A percentile compares a stretch with the other conserved stretches of the same genome.
phyloP scores from a whole-genome alignment of 192 early-diverging fungal genomes.

The Backusella mclennaniae region DNA sequence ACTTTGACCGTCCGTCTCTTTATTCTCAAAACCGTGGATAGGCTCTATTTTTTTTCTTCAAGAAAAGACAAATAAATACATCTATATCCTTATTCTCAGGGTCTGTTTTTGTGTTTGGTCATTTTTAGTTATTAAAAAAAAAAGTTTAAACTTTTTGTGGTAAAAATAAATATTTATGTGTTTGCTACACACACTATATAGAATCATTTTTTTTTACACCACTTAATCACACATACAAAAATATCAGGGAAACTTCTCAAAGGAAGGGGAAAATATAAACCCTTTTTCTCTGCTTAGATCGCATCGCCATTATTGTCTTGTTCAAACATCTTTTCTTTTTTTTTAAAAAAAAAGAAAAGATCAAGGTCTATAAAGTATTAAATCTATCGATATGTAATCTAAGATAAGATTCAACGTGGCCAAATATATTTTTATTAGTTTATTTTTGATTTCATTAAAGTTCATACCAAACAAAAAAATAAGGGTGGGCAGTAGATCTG shows the following conservation, averaged over 20 bases:
- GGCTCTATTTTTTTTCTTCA: neutral
- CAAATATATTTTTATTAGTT: neutral
- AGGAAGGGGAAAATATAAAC: neutral
- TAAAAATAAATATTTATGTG: neutral
- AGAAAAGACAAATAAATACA: neutral
- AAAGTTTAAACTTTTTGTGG: neutral
- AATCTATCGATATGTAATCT: neutral
- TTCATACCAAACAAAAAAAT: too few species aligned
- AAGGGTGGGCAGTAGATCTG: too few species aligned
- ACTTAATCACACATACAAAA: neutral
- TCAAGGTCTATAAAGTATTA: neutral
- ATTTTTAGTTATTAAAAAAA: neutral
- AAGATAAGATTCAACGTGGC: neutral
- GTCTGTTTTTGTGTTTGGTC: neutral
- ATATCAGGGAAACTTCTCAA: neutral
- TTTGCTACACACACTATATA: neutral
- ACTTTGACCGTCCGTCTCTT: neutral
- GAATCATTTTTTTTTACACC: neutral
- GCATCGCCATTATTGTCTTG: neutral
- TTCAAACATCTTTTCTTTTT: neutral
- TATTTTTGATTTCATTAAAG: too few species aligned
- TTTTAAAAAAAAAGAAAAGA: neutral
- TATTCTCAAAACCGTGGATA: neutral
- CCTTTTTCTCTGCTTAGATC: neutral
- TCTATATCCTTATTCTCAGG: neutral